Evolutionary conservation across 495 filamentous ascomycete genomes (phyloP).

Genomic region (Penicillium odoratum): DNA sequence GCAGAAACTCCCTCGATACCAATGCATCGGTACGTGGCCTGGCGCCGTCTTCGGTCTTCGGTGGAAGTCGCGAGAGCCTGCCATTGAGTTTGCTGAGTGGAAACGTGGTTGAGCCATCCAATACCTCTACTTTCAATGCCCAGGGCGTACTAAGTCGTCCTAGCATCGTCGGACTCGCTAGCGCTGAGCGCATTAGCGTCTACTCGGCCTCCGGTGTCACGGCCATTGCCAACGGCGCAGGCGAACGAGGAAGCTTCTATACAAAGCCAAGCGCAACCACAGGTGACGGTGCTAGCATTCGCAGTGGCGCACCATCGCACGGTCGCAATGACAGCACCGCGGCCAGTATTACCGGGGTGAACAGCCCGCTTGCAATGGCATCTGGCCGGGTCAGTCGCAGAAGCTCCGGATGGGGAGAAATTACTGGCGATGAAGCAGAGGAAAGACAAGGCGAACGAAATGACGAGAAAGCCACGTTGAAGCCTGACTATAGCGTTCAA

Average conservation of each 20-base stretch:
- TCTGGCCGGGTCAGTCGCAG: conserved; percentile 57
- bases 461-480: conserved; percentile 27
- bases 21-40: conserved; percentile 93
- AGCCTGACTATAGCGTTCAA: conserved; percentile 8
- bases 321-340: conserved; percentile 77
- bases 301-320: conserved; percentile 76
- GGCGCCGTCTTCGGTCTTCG: conserved; percentile 88
- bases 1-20: conserved; percentile 88
- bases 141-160: conserved; percentile 48
- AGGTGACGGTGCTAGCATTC: conserved; percentile 75
- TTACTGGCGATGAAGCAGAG: conserved; percentile 46
- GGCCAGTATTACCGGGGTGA: conserved; percentile 66
- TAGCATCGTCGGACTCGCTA: conserved; percentile 61
- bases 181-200: conserved; percentile 78
- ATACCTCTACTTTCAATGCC: conserved; percentile 52
- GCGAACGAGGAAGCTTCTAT: conserved; percentile 82
- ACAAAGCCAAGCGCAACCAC: conserved; percentile 57
- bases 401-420: conserved; percentile 64
- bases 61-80: conserved; percentile 82
- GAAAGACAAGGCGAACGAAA: conserved; percentile 15
- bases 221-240: conserved; percentile 51
- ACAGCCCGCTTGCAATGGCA: conserved; percentile 57
- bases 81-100: conserved; percentile 86
- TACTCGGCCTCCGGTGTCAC: conserved; percentile 77
- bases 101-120: conserved; percentile 61